phyloP scores from a whole-genome alignment of 495 filamentous ascomycete genomes.

The Pseudevernia furfuracea region DNA sequence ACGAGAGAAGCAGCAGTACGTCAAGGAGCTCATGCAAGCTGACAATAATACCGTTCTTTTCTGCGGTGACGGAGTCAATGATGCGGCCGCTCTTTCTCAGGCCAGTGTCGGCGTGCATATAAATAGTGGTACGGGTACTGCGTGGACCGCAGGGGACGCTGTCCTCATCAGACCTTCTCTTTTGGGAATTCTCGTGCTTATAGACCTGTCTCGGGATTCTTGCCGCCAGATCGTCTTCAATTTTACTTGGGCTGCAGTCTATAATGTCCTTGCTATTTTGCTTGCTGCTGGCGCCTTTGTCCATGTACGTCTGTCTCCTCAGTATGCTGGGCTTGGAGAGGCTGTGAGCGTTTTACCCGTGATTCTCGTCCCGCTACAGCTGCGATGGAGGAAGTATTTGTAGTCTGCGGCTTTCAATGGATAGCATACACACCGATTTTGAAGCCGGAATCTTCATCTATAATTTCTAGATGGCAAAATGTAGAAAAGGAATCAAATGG shows the following conservation, averaged over 20 bases:
- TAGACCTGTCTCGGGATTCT: conserved; percentile 50
- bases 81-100: conserved; percentile 63
- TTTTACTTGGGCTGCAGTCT: conserved; percentile 65
- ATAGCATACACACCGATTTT: not conserved
- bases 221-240: conserved; percentile 56
- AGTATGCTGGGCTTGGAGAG: conserved; percentile 71
- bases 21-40: conserved; percentile 38
- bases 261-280: conserved; percentile 66
- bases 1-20: conserved; percentile 55
- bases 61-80: conserved; percentile 75
- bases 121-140: conserved; percentile 54
- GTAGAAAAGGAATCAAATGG: not conserved
- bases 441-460: not conserved
- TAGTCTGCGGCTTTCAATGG: not conserved
- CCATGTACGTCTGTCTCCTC: conserved; percentile 55
- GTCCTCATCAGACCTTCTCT: conserved; percentile 53
- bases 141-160: conserved; percentile 60
- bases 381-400: conserved; percentile 31
- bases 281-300: conserved; percentile 65
- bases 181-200: conserved; percentile 47
- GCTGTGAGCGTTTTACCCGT: conserved; percentile 72
- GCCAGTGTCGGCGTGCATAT: conserved; percentile 70
- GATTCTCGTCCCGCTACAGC: conserved; percentile 47
- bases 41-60: conserved; percentile 46
- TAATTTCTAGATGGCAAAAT: not conserved